Percentiles rank a stretch among this genome's conserved stretches.
These are phyloP conservation scores for Claviceps cyperi DNA, from an alignment of 2,329 filamentous ascomycete species.

Conservation along the genomic window DNA sequence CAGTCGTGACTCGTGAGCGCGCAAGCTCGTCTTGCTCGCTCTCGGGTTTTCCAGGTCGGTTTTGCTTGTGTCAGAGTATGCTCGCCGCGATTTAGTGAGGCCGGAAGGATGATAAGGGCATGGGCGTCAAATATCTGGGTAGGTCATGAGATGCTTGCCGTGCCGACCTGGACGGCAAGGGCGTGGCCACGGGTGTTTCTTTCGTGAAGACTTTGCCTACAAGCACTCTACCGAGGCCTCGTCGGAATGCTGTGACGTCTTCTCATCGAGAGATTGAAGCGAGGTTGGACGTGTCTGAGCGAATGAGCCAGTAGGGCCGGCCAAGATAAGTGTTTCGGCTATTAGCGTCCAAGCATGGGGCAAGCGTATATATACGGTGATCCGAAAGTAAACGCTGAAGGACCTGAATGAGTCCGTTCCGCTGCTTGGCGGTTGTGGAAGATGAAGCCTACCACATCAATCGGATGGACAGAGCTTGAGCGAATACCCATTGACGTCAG, in stretches of 20 bases:
- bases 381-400: constrained; percentile 11
- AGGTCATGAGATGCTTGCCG: constrained; percentile 43
- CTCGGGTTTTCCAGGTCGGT: constrained; percentile 36
- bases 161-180: constrained; percentile 45
- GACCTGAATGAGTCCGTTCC: constrained; percentile 51
- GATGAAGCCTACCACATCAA: constrained; percentile 55
- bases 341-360: too few relatives aligned
- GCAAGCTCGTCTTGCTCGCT: constrained; percentile 28
- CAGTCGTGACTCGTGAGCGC: not conserved
- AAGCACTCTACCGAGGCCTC: constrained; percentile 39
- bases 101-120: constrained; percentile 38
- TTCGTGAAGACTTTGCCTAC: constrained; percentile 46
- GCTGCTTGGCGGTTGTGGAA: constrained; percentile 41
- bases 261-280: too few relatives aligned
- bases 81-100: constrained; percentile 27
- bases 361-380: too few relatives aligned
- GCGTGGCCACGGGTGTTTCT: constrained; percentile 30
- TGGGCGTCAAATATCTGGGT: constrained; percentile 47
- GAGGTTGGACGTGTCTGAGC: too few relatives aligned
- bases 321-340: too few relatives aligned
- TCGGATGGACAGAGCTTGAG: constrained; percentile 31
- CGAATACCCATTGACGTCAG: constrained; percentile 33
- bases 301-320: too few relatives aligned
- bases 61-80: constrained; percentile 50
- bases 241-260: constrained; percentile 6